A percentile compares a stretch with the other conserved stretches of the same genome.
phyloP scores from a whole-genome alignment of 2,329 filamentous ascomycete genomes.

The Emmonsia crescens region DNA sequence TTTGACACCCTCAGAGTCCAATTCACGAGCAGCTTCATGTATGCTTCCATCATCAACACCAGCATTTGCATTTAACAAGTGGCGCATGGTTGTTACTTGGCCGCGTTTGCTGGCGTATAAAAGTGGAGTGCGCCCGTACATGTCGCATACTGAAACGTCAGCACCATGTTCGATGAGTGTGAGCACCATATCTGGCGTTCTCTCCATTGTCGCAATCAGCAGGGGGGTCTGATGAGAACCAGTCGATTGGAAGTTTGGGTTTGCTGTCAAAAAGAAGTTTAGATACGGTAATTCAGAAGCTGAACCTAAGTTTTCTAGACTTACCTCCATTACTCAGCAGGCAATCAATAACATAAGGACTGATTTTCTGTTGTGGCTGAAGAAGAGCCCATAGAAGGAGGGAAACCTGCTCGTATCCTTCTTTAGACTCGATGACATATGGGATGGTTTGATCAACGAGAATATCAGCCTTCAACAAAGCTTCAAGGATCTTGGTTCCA shows the following conservation, averaged over 20 bases:
- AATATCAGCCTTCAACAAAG: constrained; percentile 47
- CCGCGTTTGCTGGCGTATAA: constrained; percentile 49
- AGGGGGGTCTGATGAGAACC: constrained; percentile 47
- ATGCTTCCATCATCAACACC: constrained; percentile 55
- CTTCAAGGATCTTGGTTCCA: constrained; percentile 42
- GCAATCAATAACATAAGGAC: constrained; percentile 46
- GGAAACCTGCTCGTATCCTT: constrained; percentile 46
- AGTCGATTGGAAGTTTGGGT: constrained; percentile 46
- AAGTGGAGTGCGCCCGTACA: constrained; percentile 47
- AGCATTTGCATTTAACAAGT: constrained; percentile 46
- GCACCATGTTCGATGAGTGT: constrained; percentile 48
- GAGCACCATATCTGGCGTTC: constrained; percentile 48
- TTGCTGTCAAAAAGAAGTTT: constrained; percentile 30
- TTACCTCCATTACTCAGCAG: constrained; percentile 41
- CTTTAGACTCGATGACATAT: constrained; percentile 36
- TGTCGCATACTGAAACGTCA: constrained; percentile 49
- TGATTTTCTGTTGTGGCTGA: constrained; percentile 53
- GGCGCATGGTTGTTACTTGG: constrained; percentile 42
- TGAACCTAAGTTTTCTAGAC: constrained; percentile 1
- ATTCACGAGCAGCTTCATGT: constrained; percentile 51
- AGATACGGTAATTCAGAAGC: constrained; percentile 8
- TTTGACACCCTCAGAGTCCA: constrained; percentile 47
- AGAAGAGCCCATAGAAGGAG: constrained; percentile 51
- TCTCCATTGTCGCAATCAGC: constrained; percentile 48
- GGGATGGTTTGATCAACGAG: constrained; percentile 47